Conservation (phyloP, 805 yeast species). For the Cyberlindnera galapagoensis region DNA sequence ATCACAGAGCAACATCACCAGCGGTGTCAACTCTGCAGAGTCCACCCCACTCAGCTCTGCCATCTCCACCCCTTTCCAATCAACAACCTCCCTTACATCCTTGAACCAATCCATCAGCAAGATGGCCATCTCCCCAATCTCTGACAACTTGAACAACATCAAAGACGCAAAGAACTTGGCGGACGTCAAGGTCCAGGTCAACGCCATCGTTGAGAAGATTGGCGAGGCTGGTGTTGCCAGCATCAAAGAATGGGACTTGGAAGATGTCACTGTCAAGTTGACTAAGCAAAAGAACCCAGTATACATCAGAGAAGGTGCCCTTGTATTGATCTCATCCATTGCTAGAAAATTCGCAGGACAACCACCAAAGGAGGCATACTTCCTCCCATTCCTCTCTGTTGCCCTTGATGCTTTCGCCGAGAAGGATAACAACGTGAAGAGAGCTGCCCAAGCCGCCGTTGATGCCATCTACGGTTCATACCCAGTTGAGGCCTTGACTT, state of each 20-base stretch:
- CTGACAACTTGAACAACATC: slow-evolving; percentile 47
- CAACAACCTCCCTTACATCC: slow-evolving; percentile 69
- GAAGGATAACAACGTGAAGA: slow-evolving; percentile 78
- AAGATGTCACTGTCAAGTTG: slow-evolving; percentile 57
- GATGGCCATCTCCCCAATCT: slow-evolving; percentile 59
- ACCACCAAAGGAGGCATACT: slow-evolving; percentile 69
- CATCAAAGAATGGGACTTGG: slow-evolving; percentile 60
- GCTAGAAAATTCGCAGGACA: slow-evolving; percentile 59
- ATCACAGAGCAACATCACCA: slow-evolving; percentile 5
- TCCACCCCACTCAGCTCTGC: slow-evolving; percentile 22
- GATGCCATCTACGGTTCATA: slow-evolving; percentile 64
- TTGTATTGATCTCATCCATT: slow-evolving; percentile 51
- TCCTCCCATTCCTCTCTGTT: slow-evolving; percentile 53
- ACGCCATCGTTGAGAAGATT: slow-evolving; percentile 41
- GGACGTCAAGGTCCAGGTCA: slow-evolving; percentile 30
- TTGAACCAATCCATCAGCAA: slow-evolving; percentile 65
- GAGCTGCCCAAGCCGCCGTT: slow-evolving; percentile 77
- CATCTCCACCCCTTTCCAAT: slow-evolving; percentile 38
- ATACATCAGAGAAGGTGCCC: slow-evolving; percentile 69
- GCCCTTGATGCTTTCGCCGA: slow-evolving; percentile 75
- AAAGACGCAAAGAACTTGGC: slow-evolving; percentile 32
- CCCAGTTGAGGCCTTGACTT: slow-evolving; percentile 72
- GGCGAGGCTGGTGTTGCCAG: slow-evolving; percentile 35
- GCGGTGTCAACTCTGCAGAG: slow-evolving; percentile 15
- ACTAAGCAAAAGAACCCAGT: slow-evolving; percentile 69